Percentiles rank a stretch among this genome's conserved stretches.
Evolutionary conservation across 2,329 filamentous ascomycete genomes (phyloP).

Genomic region (Chalara sp.): DNA sequence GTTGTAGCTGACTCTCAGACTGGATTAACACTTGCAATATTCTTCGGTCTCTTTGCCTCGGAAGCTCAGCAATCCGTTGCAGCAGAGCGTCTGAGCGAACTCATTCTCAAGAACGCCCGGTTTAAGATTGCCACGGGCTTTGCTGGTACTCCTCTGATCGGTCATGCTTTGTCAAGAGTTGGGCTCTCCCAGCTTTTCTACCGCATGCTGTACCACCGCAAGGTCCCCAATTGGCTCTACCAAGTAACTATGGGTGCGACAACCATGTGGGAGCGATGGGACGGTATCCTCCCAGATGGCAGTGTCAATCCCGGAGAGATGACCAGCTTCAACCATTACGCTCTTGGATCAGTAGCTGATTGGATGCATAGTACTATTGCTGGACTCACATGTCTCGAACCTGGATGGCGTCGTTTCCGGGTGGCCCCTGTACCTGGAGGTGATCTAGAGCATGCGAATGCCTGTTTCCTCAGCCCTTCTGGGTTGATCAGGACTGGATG

Average conservation of each 20-base stretch:
- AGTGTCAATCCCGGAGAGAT: constrained; percentile 20
- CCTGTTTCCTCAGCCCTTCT: constrained; percentile 23
- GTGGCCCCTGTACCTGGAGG: constrained; percentile 28
- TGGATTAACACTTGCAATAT: constrained; percentile 19
- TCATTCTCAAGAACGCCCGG: constrained; percentile 12
- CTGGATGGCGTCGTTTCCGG: constrained; percentile 26
- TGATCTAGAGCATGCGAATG: constrained; percentile 23
- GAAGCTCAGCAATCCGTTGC: constrained; percentile 5
- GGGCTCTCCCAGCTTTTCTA: constrained; percentile 23
- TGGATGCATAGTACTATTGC: constrained; percentile 25
- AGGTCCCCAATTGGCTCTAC: constrained; percentile 26
- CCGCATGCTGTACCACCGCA: constrained; percentile 31
- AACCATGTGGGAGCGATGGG: constrained; percentile 23
- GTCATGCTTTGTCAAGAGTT: constrained; percentile 8
- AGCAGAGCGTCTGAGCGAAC: constrained; percentile 11
- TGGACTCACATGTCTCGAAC: constrained; percentile 21
- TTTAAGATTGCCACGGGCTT: constrained; percentile 25
- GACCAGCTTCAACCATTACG: constrained; percentile 24
- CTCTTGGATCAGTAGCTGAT: constrained; percentile 16
- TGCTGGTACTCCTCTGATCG: constrained; percentile 23
- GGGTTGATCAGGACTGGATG: constrained; percentile 20
- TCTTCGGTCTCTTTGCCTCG: constrained; percentile 16
- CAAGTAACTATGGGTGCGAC: constrained; percentile 23
- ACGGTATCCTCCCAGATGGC: constrained; percentile 21
- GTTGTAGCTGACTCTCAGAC: constrained; percentile 23